These are phyloP conservation scores for Blastobotrys buckinghamii DNA, from an alignment of 1,139 yeast species.

Conservation along the genomic window DNA sequence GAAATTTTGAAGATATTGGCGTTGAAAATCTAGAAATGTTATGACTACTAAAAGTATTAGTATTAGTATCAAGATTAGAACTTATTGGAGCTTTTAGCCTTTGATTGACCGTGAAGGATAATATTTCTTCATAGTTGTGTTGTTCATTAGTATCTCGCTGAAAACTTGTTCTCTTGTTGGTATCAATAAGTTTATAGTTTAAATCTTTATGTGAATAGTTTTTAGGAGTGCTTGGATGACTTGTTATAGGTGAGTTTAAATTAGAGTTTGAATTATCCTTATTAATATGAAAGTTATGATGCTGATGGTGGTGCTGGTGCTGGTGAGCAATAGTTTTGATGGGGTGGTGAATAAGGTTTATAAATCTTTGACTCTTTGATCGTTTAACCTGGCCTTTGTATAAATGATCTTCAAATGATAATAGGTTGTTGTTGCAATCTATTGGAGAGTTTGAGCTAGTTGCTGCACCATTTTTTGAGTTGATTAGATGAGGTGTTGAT, in stretches of 20 bases:
- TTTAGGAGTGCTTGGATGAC: background rate
- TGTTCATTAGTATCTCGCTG: background rate
- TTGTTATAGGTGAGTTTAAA: background rate
- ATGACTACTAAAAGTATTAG: background rate
- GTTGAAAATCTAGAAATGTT: background rate
- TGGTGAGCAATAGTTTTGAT: background rate
- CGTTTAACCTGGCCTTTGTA: background rate
- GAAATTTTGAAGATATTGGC: background rate
- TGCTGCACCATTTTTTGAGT: too few species aligned
- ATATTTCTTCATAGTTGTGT: background rate
- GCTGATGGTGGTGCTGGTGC: background rate
- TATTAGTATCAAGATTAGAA: background rate
- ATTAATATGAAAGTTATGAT: too few species aligned
- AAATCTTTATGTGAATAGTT: background rate
- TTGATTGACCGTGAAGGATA: background rate
- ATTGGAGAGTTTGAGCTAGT: too few species aligned
- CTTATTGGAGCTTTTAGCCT: background rate
- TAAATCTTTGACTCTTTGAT: slow-evolving; percentile 11
- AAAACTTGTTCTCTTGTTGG: too few species aligned
- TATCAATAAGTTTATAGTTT: background rate
- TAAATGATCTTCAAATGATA: too few species aligned
- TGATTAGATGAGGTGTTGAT: slow-evolving; percentile 1
- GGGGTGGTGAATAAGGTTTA: slow-evolving; percentile 6
- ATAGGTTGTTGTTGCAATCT: too few species aligned
- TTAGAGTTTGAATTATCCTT: background rate